phyloP scores from a whole-genome alignment of 108 stramenopile species.

The Pseudonitzschia multiseries region DNA sequence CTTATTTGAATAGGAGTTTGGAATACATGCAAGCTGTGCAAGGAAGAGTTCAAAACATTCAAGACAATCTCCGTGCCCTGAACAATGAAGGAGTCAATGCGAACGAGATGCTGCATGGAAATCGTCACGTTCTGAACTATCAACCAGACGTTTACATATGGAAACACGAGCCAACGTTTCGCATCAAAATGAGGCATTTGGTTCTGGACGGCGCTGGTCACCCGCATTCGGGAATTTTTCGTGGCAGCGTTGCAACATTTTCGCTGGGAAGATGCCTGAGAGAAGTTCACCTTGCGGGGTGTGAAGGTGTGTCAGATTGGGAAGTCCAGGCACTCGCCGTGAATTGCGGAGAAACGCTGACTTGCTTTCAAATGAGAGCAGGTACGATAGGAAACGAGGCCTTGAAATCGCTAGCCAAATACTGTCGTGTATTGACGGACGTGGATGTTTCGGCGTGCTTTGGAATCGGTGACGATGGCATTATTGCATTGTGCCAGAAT shows the following conservation, averaged over 20 bases:
- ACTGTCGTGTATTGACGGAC: slow-evolving; percentile 29
- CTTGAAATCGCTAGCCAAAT: slow-evolving; percentile 23
- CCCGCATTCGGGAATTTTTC: slow-evolving; percentile 21
- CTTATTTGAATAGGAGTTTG: neutral
- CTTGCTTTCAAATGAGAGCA: slow-evolving; percentile 34
- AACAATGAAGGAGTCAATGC: neutral
- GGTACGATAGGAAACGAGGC: slow-evolving; percentile 27
- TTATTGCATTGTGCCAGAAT: slow-evolving; percentile 25
- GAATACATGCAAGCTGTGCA: slow-evolving; percentile 9
- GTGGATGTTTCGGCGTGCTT: slow-evolving; percentile 39
- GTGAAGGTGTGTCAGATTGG: slow-evolving; percentile 30
- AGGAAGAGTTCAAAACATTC: slow-evolving; percentile 5
- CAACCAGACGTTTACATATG: slow-evolving; percentile 1
- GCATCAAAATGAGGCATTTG: slow-evolving; percentile 19
- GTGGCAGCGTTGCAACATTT: slow-evolving; percentile 25
- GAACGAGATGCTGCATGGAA: neutral
- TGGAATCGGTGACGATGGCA: slow-evolving; percentile 28
- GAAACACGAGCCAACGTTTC: slow-evolving; percentile 8
- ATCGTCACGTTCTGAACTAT: neutral
- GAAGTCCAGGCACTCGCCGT: slow-evolving; percentile 34
- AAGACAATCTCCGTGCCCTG: neutral
- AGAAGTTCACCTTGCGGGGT: slow-evolving; percentile 37
- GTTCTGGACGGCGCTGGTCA: slow-evolving; percentile 21
- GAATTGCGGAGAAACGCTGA: slow-evolving; percentile 30
- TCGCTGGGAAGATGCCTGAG: slow-evolving; percentile 28